Evolutionary conservation across 2,329 filamentous ascomycete genomes (phyloP), one percentile per base, ranked within the genome.

Genomic region (Alternaria postmessia): DNA sequence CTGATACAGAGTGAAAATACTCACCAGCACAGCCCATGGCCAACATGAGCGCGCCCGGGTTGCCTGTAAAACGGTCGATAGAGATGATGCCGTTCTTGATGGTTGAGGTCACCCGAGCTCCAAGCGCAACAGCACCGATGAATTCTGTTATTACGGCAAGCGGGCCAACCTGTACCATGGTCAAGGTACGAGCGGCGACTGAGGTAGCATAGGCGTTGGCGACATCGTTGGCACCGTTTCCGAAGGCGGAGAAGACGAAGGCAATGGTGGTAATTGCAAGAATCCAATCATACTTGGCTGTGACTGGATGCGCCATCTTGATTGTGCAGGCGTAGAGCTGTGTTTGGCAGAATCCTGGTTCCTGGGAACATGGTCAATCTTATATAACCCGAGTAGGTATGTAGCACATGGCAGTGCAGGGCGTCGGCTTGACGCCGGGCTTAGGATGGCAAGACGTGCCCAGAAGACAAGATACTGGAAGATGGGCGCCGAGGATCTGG

Each of bases 11-110:
- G 75, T 88, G 39, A 84, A 83, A 62, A 86, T 72, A 60, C 86
- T 87, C n/a, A 89, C 86, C 79, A 59, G 85, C 86, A 71, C 84
- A 87, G 16, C 83, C 81, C 84, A 87, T 87, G 24, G 83, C 85
- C 3, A 88, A 78, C 84, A 88, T 87, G 24, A 88, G 81, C 11
- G 86, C 74, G 8, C 79, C 81, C 2, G 87, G 85, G 22, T 82
- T 75, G 3, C 54, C 63, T 1, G 79, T 73, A 71, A 87, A 89
- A 26, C 80, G 77, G 0, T 72, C 63, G 36, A 81, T 81, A 56
- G 81, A 79, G 68, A 89, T 84, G 54, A 89, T 82, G 61, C 86
- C 85, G 68, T 85, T 88, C 62, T 86, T 84, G 73, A 89, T 88
- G 9, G 87, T 89, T 56, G 86, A 84, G 26, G 87, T 85, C 4